These are phyloP conservation scores for Isabelozyma rhagii DNA, from an alignment of 805 yeast genomes.

Conservation along the genomic window DNA sequence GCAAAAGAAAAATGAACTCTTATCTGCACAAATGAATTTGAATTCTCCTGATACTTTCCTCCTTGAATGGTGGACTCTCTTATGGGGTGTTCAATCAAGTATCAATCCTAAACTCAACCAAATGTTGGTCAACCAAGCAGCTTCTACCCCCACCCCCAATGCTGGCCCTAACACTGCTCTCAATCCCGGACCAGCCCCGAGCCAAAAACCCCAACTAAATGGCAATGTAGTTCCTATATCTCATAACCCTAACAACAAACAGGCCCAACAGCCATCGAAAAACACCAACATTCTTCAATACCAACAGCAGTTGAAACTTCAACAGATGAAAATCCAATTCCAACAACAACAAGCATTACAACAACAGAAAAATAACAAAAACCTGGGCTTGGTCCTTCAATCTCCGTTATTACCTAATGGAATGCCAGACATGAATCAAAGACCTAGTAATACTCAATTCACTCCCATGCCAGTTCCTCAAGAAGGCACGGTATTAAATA, in stretches of 20 bases:
- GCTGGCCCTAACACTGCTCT: not conserved
- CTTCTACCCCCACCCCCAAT: not conserved
- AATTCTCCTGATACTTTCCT: constrained; percentile 45
- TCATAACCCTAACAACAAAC: not conserved
- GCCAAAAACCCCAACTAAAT: constrained; percentile 1
- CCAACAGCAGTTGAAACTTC: constrained; percentile 20
- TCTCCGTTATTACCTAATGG: constrained; percentile 1
- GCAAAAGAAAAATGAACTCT: constrained; percentile 13
- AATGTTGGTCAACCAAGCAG: constrained; percentile 5
- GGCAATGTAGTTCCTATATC: constrained; percentile 1
- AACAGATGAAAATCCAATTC: constrained; percentile 20
- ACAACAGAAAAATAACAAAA: constrained; percentile 1
- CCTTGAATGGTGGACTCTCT: constrained; percentile 55
- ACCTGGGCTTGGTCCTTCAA: not conserved
- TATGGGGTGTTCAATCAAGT: constrained; percentile 48
- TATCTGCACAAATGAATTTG: constrained; percentile 34
- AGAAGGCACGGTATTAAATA: not conserved
- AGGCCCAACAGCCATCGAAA: constrained; percentile 4
- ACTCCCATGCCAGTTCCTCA: not conserved
- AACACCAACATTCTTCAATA: constrained; percentile 12
- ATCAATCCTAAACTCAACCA: constrained; percentile 33
- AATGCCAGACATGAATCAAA: not conserved
- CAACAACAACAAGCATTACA: constrained; percentile 17
- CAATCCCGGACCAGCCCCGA: not conserved
- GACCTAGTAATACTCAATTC: constrained; percentile 1